Evolutionary conservation across 176 grass and related monocot genomes (phyloP).

Genomic region (Zoysia pacifica): DNA sequence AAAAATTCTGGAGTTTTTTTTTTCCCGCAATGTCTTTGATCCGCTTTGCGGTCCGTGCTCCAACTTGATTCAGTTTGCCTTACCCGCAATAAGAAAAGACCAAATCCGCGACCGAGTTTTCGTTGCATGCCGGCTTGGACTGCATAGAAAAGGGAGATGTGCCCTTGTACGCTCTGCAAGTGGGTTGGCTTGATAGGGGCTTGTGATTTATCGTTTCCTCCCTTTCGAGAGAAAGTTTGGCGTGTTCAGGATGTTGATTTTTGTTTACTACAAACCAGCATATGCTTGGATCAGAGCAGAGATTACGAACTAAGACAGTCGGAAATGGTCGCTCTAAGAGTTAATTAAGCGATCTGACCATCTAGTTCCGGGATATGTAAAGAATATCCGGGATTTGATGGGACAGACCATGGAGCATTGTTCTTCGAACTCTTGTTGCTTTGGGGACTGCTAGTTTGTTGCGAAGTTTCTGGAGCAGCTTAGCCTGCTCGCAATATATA

Average conservation of each 20-base stretch:
- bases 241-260: neutral
- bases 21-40: neutral
- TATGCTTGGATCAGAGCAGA: conserved; percentile 16
- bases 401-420: conserved; percentile 8
- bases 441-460: neutral
- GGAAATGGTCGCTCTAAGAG: neutral
- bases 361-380: conserved; percentile 32
- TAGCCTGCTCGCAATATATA: neutral
- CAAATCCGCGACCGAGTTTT: conserved; percentile 43
- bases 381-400: conserved; percentile 30
- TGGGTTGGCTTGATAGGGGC: conserved; percentile 14
- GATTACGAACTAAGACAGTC: neutral
- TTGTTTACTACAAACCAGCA: neutral
- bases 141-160: neutral
- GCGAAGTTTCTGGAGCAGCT: conserved; percentile 13
- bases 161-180: neutral
- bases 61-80: neutral
- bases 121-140: conserved; percentile 46
- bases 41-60: neutral
- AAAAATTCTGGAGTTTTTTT: neutral
- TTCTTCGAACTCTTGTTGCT: conserved; percentile 29
- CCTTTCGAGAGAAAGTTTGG: neutral
- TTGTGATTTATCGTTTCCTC: conserved; percentile 22
- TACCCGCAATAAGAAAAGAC: conserved; percentile 22
- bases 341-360: neutral